Evolutionary conservation across 2,329 filamentous ascomycete genomes (phyloP).

Genomic region (Apiospora malaysiana): DNA sequence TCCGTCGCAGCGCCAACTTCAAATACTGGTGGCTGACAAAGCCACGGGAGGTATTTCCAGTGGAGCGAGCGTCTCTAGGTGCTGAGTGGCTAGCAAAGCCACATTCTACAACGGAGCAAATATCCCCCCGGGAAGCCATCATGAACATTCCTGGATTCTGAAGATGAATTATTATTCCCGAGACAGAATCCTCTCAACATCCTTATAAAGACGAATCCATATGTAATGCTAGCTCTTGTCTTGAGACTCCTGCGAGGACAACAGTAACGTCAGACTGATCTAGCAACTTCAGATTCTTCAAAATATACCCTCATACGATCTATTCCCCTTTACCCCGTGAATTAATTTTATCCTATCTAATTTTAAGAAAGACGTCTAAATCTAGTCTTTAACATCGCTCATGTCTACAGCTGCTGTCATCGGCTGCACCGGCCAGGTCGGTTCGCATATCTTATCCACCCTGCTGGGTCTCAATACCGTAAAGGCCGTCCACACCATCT

Average conservation of each 20-base stretch:
- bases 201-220: neutral
- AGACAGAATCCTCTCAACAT: neutral
- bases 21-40: neutral
- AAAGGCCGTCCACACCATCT: slow-evolving; percentile 65
- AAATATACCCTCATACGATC: too few relatives aligned
- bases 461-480: slow-evolving; percentile 62
- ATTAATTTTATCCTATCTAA: too few relatives aligned
- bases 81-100: neutral
- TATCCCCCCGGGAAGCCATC: neutral
- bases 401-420: slow-evolving; percentile 61
- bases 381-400: too few relatives aligned
- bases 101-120: neutral
- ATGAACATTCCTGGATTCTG: neutral
- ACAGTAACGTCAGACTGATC: neutral
- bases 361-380: too few relatives aligned
- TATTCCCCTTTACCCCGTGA: too few relatives aligned
- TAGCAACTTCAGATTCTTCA: neutral
- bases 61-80: neutral
- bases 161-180: neutral
- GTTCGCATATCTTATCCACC: slow-evolving; percentile 74
- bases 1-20: too few relatives aligned
- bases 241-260: neutral
- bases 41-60: neutral
- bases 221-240: neutral
- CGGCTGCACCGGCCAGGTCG: slow-evolving; percentile 72